Percentiles rank a stretch among this genome's conserved stretches.
phyloP scores from a whole-genome alignment of 495 filamentous ascomycete species.

The Aspergillus indologenus region DNA sequence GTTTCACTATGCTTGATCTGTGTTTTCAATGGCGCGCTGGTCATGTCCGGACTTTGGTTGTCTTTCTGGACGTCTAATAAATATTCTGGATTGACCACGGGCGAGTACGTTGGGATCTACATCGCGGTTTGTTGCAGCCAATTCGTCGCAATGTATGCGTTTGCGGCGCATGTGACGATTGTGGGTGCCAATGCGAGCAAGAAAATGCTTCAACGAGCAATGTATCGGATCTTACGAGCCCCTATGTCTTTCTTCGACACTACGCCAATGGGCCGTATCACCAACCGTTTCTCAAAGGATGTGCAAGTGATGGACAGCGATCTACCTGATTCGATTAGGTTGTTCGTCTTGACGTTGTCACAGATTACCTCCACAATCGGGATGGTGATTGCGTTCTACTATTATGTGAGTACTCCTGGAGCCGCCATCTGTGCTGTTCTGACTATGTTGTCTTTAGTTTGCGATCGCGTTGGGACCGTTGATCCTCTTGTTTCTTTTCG shows the following conservation, averaged over 20 bases:
- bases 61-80: conserved; percentile 86
- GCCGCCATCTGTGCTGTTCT: background rate
- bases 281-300: conserved; percentile 94
- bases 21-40: conserved; percentile 75
- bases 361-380: conserved; percentile 78
- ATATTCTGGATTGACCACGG: conserved; percentile 49
- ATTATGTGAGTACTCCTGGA: conserved; percentile 52
- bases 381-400: conserved; percentile 88
- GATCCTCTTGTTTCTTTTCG: conserved; percentile 73
- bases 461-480: conserved; percentile 85
- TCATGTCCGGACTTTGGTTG: conserved; percentile 86
- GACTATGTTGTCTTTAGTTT: conserved; percentile 46
- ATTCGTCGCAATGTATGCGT: conserved; percentile 75
- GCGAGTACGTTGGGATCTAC: conserved; percentile 83
- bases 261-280: conserved; percentile 92
- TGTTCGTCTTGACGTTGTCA: conserved; percentile 83
- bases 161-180: conserved; percentile 61
- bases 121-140: conserved; percentile 70
- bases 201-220: conserved; percentile 79
- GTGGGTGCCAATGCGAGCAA: conserved; percentile 73
- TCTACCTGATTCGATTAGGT: conserved; percentile 83
- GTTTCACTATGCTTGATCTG: conserved; percentile 63
- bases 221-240: conserved; percentile 75
- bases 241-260: conserved; percentile 99
- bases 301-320: conserved; percentile 95